Evolutionary conservation across 345 rosid species (phyloP).

Genomic region (Zanthoxylum bungeanum): DNA sequence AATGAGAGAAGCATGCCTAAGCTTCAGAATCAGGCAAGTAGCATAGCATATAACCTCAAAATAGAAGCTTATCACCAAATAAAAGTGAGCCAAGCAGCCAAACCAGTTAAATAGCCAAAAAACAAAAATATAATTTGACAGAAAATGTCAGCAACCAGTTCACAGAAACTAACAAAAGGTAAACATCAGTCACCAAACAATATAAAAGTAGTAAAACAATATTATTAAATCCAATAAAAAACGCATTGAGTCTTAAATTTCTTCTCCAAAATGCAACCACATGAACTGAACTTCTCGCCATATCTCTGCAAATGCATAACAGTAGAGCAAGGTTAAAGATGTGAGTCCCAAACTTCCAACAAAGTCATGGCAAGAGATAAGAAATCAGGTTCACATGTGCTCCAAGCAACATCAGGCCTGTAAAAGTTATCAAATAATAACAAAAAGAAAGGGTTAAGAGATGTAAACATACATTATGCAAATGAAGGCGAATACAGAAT

Average conservation of each 20-base stretch:
- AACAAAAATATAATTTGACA: constrained; percentile 16
- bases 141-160: constrained; percentile 23
- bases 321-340: constrained; percentile 97
- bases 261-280: constrained; percentile 25
- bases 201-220: constrained; percentile 26
- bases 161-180: constrained; percentile 20
- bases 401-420: constrained; percentile 97
- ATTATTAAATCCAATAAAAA: constrained; percentile 45
- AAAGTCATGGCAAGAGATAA: constrained; percentile 90
- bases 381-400: constrained; percentile 88
- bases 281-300: constrained; percentile 39
- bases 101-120: constrained; percentile 13
- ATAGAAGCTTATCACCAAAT: constrained; percentile 10
- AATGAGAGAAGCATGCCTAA: constrained; percentile 23
- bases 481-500: not conserved
- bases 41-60: constrained; percentile 17
- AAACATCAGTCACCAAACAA: constrained; percentile 34
- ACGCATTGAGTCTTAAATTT: constrained; percentile 28
- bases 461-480: constrained; percentile 26
- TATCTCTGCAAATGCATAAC: constrained; percentile 97
- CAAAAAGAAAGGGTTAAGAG: constrained; percentile 49
- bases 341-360: constrained; percentile 99
- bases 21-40: constrained; percentile 25
- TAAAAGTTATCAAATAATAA: constrained; percentile 47
- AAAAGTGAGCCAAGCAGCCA: constrained; percentile 11